Conservation (phyloP, 1,284 basidiomycete species). For the Gomphus bonarii region DNA sequence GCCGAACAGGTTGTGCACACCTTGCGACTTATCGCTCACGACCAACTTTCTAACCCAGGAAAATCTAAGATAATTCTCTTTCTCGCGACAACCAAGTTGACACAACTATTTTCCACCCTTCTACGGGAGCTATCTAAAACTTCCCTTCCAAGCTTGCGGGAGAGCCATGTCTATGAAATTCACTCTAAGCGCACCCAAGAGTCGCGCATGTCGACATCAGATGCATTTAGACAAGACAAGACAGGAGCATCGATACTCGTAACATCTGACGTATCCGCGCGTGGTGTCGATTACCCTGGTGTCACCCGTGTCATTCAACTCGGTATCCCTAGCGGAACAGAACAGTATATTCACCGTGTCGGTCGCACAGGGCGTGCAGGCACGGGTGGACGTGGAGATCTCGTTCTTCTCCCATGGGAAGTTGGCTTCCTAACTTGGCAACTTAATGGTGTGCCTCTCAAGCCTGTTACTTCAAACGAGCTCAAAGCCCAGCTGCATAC, state of each 20-base stretch:
- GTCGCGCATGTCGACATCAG: constrained; percentile 54
- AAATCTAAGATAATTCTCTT: constrained; percentile 83
- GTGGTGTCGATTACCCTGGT: constrained; percentile 84
- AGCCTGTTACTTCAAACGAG: constrained; percentile 43
- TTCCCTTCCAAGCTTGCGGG: constrained; percentile 36
- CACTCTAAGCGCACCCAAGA: constrained; percentile 75
- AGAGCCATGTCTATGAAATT: constrained; percentile 68
- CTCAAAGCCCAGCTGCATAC: constrained; percentile 39
- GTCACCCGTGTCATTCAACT: constrained; percentile 93
- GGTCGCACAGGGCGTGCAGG: constrained; percentile 83
- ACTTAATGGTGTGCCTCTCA: constrained; percentile 65
- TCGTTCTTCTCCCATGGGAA: constrained; percentile 84
- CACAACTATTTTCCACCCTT: constrained; percentile 63
- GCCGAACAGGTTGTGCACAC: constrained; percentile 73
- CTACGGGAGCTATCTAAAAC: constrained; percentile 38
- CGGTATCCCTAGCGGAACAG: constrained; percentile 61
- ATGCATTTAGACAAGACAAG: constrained; percentile 55
- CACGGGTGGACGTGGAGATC: constrained; percentile 69
- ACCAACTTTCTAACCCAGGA: constrained; percentile 70
- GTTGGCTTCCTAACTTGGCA: constrained; percentile 57
- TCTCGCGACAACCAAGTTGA: constrained; percentile 83
- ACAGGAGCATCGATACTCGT: constrained; percentile 63
- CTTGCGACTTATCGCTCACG: constrained; percentile 76
- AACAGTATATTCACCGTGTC: constrained; percentile 88
- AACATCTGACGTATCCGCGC: constrained; percentile 85